Conservation (phyloP, 208 protist species). For the Crithidia expoeki region DNA sequence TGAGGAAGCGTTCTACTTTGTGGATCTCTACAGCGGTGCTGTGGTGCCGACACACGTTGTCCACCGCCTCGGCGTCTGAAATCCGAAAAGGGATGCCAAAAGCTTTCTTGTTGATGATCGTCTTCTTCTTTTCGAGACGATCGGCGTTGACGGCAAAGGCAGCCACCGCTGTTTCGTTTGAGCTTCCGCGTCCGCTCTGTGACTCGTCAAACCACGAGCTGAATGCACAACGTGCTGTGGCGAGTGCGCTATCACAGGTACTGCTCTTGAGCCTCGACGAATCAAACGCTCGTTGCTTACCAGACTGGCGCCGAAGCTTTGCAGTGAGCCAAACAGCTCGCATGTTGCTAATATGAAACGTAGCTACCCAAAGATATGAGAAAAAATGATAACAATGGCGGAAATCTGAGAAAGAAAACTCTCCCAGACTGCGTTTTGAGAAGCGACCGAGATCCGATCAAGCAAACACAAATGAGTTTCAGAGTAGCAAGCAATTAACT, state of each 20-base stretch:
- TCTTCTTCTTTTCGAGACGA: slow-evolving; percentile 58
- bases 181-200: slow-evolving; percentile 13
- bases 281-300: not conserved
- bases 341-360: not conserved
- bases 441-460: not conserved
- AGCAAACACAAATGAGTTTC: not conserved
- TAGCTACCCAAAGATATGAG: not conserved
- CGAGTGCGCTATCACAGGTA: not conserved
- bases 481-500: not conserved
- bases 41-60: slow-evolving; percentile 82
- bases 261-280: not conserved
- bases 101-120: slow-evolving; percentile 73
- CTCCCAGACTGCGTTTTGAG: too few species aligned
- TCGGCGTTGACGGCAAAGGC: slow-evolving; percentile 75
- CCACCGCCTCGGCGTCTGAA: slow-evolving; percentile 69
- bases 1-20: slow-evolving; percentile 71
- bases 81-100: slow-evolving; percentile 87
- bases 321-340: too few species aligned
- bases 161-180: slow-evolving; percentile 38
- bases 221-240: slow-evolving; percentile 37
- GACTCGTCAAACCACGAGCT: slow-evolving; percentile 70
- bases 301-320: not conserved
- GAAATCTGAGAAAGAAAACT: too few species aligned
- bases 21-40: slow-evolving; percentile 66
- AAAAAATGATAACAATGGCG: not conserved